Base-by-base conservation (phyloP, 805 yeast genomes). In the Martiniozyma abietophila region DNA sequence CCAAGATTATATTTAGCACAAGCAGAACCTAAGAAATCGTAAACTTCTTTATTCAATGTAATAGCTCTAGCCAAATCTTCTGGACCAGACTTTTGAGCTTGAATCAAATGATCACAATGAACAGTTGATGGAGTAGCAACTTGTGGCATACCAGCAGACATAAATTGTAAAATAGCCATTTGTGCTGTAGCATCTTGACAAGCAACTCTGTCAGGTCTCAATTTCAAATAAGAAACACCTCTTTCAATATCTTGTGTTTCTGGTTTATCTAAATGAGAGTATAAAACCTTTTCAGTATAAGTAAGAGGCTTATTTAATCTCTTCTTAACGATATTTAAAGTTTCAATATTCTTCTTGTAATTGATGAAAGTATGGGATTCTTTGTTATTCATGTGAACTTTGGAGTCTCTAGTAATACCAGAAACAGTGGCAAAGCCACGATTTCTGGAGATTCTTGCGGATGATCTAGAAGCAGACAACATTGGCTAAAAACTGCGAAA, bases 121-220 rank as follows among this genome's bases (percentile, higher is more conserved):
- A 92, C 89, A 6, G 96, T 83, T 14, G 84, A 89, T 24, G 98
- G 98, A 7, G 94, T 95, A 6, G 82, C 81, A 14, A 95, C 89
- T 24, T 74, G 60, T 32, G 80, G 67, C 74, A 89, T 74, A 24
- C 95, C 94, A 45, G 96, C 89, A 35, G 96, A 85, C 95, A 92
- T 92, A 66, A 92, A 92, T 64, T 92, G 98, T 49, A 92, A 67
- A 47, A 92, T 68, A n/a, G 98, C 98, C 84, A 89, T 92, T 64
- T 92, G 98, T 14, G 98, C 98, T 21, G 96, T 83, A n/a, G 98
- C 98, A 69, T 92, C 98, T 68, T 92, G 98, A 94, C 94, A 89
- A 18, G 98, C 98, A 31, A 92, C 97, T 58, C 98, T 76, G 58
- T 92, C 98, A 17, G 98, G 98, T 57, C 82, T 76, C 50, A 92